These are phyloP conservation scores for Boletus rufocinnamomeus DNA, from an alignment of 768 basidiomycete genomes.

Conservation along the genomic window DNA sequence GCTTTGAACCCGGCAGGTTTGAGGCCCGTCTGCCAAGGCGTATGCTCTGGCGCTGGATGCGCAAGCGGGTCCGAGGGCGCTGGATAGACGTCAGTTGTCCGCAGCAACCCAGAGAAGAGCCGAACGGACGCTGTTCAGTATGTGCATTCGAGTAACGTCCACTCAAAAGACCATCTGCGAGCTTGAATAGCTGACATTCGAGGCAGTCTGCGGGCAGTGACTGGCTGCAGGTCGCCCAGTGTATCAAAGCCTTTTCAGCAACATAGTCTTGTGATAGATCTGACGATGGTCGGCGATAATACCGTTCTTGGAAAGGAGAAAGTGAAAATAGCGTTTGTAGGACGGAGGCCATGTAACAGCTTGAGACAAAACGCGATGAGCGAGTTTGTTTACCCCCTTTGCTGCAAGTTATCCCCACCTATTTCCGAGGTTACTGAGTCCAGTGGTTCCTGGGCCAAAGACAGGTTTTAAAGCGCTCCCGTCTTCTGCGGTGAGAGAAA, in stretches of 20 bases:
- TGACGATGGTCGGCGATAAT: conserved; percentile 41
- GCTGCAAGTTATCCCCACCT: conserved; percentile 45
- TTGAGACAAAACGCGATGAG: conserved; percentile 32
- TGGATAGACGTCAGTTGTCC: conserved; percentile 12
- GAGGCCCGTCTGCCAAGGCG: conserved; percentile 69
- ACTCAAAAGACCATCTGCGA: conserved; percentile 90
- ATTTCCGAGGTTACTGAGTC: conserved; percentile 90
- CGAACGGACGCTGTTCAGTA: conserved; percentile 28
- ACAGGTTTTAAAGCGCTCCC: conserved; percentile 87
- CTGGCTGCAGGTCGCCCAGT: conserved; percentile 64
- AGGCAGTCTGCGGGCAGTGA: conserved; percentile 79
- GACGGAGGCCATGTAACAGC: conserved; percentile 97
- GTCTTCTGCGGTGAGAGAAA: conserved; percentile 83
- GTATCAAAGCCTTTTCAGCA: conserved; percentile 42
- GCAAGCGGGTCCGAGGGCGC: conserved; percentile 36
- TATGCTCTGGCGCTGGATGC: conserved; percentile 30
- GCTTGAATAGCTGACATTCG: conserved; percentile 94
- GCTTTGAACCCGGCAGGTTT: conserved; percentile 83
- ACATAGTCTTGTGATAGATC: conserved; percentile 13
- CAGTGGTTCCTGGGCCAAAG: conserved; percentile 87
- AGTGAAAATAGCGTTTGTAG: conserved; percentile 86
- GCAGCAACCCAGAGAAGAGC: conserved; percentile 9
- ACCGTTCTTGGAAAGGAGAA: conserved; percentile 72
- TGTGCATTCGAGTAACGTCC: conserved; percentile 83
- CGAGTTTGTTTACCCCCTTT: background rate